Base-by-base conservation (phyloP, 148 eudicot genomes). In the Agrostemma githago region DNA sequence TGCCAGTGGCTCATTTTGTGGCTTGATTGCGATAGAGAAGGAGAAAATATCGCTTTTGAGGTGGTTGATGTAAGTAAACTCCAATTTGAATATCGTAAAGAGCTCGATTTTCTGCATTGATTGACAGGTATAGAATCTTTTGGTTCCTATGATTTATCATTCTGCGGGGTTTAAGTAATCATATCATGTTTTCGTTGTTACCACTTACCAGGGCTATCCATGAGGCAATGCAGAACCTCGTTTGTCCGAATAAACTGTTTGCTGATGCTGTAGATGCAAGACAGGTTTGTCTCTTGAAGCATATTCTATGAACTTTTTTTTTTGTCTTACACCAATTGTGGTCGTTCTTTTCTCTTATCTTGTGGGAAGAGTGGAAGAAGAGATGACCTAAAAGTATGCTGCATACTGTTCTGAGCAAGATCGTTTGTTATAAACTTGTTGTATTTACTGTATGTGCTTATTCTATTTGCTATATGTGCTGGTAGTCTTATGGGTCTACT, bases 11-110 rank as follows among this genome's bases (percentile, higher is more conserved):
- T 95, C 56, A 82, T 95, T 75, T 64, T 95, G 75, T 95, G 99
- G 99, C 92, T 95, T 71, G 99, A 95, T 77, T 92, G 97, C 68
- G 99, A 95, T 61, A 85, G 90, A 79, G 99, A 95, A 89, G 99
- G 99, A 74, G 99, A 95, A 81, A 95, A 95, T 83, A 95, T 95
- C 20, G 97, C 99, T 44, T 95, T 80, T 79, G 99, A 95, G 83
- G 99, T 95, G 62, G 82, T 95, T 39, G 85, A 90, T 54, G 96
- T 95, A 82, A 75, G 93, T 82, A 15, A 95, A 95, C 82, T 84
- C 76, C 21, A 87, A 83, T 72, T 82, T 95, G 71, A 88, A 89
- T 78, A 79, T 92, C 67, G 83, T 87, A 86, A n/a, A 92, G 99
- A 84, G 99, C 99, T 80, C 93, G 88, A 40, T 95, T 92, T 76